Evolutionary conservation across 192 early-diverging fungal species (phyloP).

Genomic region (Coemansia sp.): DNA sequence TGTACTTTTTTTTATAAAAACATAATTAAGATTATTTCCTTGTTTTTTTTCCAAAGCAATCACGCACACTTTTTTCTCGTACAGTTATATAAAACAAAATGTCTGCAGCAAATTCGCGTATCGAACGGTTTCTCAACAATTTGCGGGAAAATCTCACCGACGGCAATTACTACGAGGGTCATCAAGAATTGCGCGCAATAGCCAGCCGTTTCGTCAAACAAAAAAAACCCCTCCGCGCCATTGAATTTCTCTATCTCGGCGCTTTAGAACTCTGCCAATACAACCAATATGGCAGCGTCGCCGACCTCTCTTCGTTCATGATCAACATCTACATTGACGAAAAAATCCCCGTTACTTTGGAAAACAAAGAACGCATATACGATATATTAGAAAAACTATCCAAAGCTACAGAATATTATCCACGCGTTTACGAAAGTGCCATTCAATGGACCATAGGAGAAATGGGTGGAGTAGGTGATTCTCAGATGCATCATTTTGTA

Average conservation of each 20-base stretch:
- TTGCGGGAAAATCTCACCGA: conserved; percentile 68
- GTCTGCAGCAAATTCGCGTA: conserved; percentile 37
- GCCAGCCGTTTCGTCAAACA: conserved; percentile 89
- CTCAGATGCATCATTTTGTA: conserved; percentile 52
- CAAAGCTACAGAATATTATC: conserved; percentile 48
- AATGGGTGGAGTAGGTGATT: conserved; percentile 34
- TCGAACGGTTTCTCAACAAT: conserved; percentile 57
- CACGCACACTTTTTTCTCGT: too few relatives aligned
- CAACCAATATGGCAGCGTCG: conserved; percentile 78
- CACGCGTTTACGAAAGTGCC: conserved; percentile 46
- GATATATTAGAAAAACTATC: conserved; percentile 68
- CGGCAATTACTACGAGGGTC: conserved; percentile 95
- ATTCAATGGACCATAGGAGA: conserved; percentile 49
- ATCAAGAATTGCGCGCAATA: conserved; percentile 96
- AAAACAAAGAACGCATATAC: conserved; percentile 63
- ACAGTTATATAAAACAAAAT: too few relatives aligned
- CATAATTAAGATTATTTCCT: too few relatives aligned
- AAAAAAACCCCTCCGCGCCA: conserved; percentile 72
- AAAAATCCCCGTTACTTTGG: conserved; percentile 66
- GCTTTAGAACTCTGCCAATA: conserved; percentile 73
- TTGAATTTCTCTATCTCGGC: conserved; percentile 79
- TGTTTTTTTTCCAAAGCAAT: neutral
- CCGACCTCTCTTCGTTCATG: conserved; percentile 80
- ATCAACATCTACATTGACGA: conserved; percentile 77
- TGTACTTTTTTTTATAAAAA: conserved; percentile 11